These are phyloP conservation scores for Colletotrichum paranaense DNA, from an alignment of 2,329 filamentous ascomycete genomes.

Conservation along the genomic window DNA sequence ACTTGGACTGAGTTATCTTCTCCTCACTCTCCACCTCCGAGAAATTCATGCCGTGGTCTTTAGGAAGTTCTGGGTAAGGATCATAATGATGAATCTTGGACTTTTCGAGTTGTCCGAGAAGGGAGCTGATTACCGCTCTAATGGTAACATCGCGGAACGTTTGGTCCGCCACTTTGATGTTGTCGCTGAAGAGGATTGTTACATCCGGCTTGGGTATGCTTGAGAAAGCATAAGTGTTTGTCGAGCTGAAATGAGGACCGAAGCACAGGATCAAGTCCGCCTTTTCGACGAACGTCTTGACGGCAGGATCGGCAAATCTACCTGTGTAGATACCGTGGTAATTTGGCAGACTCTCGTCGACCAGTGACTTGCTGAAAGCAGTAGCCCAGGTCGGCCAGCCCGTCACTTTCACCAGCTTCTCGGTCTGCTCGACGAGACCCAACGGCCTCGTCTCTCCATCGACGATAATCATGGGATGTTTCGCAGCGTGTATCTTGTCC, in stretches of 20 bases:
- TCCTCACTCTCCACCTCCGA: slow-evolving; percentile 39
- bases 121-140: slow-evolving; percentile 36
- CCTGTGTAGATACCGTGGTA: slow-evolving; percentile 12
- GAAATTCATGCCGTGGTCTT: slow-evolving; percentile 37
- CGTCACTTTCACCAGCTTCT: slow-evolving; percentile 1
- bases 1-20: slow-evolving; percentile 58
- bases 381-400: slow-evolving; percentile 24
- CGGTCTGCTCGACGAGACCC: neutral
- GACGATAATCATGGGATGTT: slow-evolving; percentile 7
- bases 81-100: slow-evolving; percentile 40
- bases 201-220: neutral
- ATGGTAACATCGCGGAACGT: slow-evolving; percentile 44
- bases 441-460: slow-evolving; percentile 18
- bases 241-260: slow-evolving; percentile 23
- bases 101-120: slow-evolving; percentile 39
- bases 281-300: neutral
- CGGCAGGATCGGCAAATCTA: slow-evolving; percentile 38
- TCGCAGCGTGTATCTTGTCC: slow-evolving; percentile 49
- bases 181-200: slow-evolving; percentile 43
- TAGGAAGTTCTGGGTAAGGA: slow-evolving; percentile 43
- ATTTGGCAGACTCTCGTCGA: slow-evolving; percentile 16
- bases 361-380: slow-evolving; percentile 10
- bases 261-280: slow-evolving; percentile 35
- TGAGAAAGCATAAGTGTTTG: slow-evolving; percentile 9
- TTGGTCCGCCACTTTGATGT: slow-evolving; percentile 34